Evolutionary conservation across 495 filamentous ascomycete genomes (phyloP), one percentile per base, ranked within the genome.

Genomic region (Thermothielavioides terrestris): DNA sequence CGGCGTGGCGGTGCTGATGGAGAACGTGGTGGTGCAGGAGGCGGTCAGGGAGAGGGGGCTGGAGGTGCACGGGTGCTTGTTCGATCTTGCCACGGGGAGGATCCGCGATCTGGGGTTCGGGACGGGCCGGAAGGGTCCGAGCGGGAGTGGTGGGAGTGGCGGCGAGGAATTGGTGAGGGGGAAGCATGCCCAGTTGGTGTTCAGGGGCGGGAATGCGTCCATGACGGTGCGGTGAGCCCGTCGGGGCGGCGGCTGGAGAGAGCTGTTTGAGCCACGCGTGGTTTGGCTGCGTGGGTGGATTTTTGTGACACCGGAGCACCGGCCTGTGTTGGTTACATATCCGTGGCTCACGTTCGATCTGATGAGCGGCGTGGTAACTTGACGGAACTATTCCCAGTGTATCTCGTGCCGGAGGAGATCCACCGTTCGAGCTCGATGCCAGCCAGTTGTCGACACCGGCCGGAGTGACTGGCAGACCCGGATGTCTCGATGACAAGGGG

Each of bases 11-110:
- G 70, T 78, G 15, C 61, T 88, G 38, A 77, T 83, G 71, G 71
- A 76, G 62, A 84, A 81, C 60, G 59, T 67, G 23, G 70, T 74
- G 17, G 72, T 86, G 20, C 63, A 80, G 55, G 79, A 82, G 31
- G 86, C 83, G 31, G 81, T 88, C 35, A 60, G 72, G 58, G 80
- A 84, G 60, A 68, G 83, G 28, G 84, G 85, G 3, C 67, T 92
- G 12, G 64, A 82, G 69, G 81, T 92, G 12, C 85, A 91, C 60
- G 86, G 85, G 15, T 61, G 75, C 26, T 63, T 89, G 27, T 88
- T 84, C 63, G 82, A 89, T 57, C 72, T 87, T 34, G 81, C 61
- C 1, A 72, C 61, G 14, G 84, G 85, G 28, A 62, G 73, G 45
- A 66, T 88, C 34, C 68, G 69, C 25, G 77, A 86, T 58, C 56